Evolutionary conservation across 1,284 basidiomycete species (phyloP), one percentile per base, ranked within the genome.

Genomic region (Ustilago hordei): DNA sequence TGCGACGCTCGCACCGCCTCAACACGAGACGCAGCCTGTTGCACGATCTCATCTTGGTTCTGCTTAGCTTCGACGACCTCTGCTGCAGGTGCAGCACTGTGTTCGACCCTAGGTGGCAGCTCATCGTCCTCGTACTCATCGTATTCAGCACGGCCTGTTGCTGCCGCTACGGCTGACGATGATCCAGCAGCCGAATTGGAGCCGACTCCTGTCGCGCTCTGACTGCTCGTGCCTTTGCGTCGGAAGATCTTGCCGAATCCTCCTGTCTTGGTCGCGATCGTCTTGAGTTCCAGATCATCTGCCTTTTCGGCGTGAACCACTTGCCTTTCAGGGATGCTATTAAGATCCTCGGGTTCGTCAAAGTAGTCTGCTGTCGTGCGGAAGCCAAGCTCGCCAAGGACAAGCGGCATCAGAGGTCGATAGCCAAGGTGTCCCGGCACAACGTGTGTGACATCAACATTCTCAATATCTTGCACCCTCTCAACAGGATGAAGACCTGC

Each of bases 351-450:
- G 6, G 84, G 84, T 71, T 86, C 84, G 63, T 86, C 84, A 74
- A 86, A 86, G 78, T 84, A 86, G 68, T 86, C 84, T 2, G 84
- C 84, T 0, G 84, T 85, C 17, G 80, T 81, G 41, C 79, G 74
- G 71, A 86, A 86, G 39, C 84, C 84, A 5, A 86, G 77, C 75
- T 86, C 81, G 55, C 81, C 69, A 19, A 86, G 73, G 11, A 86
- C 83, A 8, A 85, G 74, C 31, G 84, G 84, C 77, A 83, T 86
- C 55, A 85, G 55, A 2, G 84, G 78, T 17, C 84, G 81, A 53
- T 86, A 86, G 17, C 75, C 75, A 3, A 86, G 65, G 55, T 86
- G 84, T 8, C 84, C 84, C 0, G 84, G 84, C 11, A 86, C 84
- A 4, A 81, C 62, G 23, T 84, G 77, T 0, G 84, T 86, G 45